Base-by-base conservation (phyloP, 2,329 filamentous ascomycete species). In the Cercospora beticola region DNA sequence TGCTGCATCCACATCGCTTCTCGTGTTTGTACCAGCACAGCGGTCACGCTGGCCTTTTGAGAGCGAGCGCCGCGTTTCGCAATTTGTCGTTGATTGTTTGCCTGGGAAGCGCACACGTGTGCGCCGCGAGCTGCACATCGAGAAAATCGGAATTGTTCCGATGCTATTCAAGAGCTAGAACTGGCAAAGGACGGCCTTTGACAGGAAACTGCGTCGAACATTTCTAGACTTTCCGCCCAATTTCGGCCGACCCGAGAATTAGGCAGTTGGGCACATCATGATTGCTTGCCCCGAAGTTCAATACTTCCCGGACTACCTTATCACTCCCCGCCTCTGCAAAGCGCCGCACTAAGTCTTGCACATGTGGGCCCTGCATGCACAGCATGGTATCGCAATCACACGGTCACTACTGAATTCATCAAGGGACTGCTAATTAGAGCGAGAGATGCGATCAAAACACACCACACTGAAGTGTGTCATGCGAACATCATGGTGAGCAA, bases 1-100 rank as follows among this genome's bases (percentile, higher is more conserved):
- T 26, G 2, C 18, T 30, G 21, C 43, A 40, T 64, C 62, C 62
- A 64, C 62, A 26, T 40, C 46, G 46, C 43, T 63, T 63, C 61
- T 63, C 61, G 61, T 63, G 16, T 31, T 31, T 3, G n/a, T 63
- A 33, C 61, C 46, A 63, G 62, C 49, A 28, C 12, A n/a, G 12
- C 52, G 62, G 62, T 57, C 49, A n/a, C 33, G 12, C 28, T 64
- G 62, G 62, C 26, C 21, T 26, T 40, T 23, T 16, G 56, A 21
- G 21, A 40, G 28, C 28, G 31, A 23, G 16, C 26, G 62, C 18
- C 23, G 62, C 62, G 49, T 56, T 12, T 33, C 56, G 62, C 49
- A 64, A 36, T 63, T 33, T 56, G 40, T 16, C n/a, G 36, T n/a
- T 43, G 36, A 43, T 43, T 43, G 36, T 52, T 12, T 23, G 46